A percentile compares a stretch with the other conserved stretches of the same genome.
Evolutionary conservation across 768 basidiomycete genomes (phyloP).

Genomic region (Suillus fuscotomentosus): DNA sequence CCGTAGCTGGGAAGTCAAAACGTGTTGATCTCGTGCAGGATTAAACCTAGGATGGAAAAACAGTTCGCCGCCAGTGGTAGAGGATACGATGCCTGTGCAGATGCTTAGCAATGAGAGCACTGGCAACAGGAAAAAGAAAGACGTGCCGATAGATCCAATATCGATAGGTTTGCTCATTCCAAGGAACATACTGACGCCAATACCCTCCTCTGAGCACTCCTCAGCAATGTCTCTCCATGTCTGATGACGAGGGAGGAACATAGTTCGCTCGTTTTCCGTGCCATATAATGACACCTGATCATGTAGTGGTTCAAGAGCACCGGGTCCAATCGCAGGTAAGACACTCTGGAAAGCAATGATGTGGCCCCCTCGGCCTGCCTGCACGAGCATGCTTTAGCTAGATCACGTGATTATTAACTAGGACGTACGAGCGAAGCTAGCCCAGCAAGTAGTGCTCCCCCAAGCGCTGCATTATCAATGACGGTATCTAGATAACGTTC

Average conservation of each 20-base stretch:
- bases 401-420: constrained; percentile 11
- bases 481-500: constrained; percentile 51
- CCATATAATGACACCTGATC: constrained; percentile 71
- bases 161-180: constrained; percentile 81
- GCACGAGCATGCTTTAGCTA: constrained; percentile 10
- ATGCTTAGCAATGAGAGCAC: constrained; percentile 8
- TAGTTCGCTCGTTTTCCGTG: constrained; percentile 79
- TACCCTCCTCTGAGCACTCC: constrained; percentile 84
- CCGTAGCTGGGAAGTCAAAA: constrained; percentile 73
- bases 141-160: constrained; percentile 78
- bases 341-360: constrained; percentile 68
- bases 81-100: constrained; percentile 57
- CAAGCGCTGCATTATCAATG: constrained; percentile 62
- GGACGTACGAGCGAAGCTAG: constrained; percentile 68
- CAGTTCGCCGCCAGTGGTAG: constrained; percentile 83
- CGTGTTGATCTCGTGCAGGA: constrained; percentile 57
- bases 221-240: constrained; percentile 84
- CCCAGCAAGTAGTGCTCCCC: constrained; percentile 70
- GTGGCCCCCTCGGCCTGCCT: constrained; percentile 77
- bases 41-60: constrained; percentile 94
- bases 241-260: constrained; percentile 78
- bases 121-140: constrained; percentile 1
- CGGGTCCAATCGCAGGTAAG: constrained; percentile 69
- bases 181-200: constrained; percentile 88
- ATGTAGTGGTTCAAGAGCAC: constrained; percentile 55